phyloP scores from a whole-genome alignment of 108 stramenopile genomes.

The Parietichytrium sp. region DNA sequence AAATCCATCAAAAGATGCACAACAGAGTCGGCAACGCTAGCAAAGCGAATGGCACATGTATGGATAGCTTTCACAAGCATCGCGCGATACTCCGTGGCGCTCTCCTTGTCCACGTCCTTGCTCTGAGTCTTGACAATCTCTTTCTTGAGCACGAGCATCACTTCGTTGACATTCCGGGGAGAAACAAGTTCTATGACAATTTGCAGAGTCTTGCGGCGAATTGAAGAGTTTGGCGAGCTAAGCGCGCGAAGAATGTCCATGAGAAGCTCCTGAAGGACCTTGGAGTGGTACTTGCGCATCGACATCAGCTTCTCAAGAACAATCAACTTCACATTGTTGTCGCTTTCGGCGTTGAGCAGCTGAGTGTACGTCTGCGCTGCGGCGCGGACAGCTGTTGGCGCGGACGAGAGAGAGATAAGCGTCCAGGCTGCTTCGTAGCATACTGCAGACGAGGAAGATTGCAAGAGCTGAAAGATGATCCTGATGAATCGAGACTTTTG shows the following conservation, averaged over 20 bases:
- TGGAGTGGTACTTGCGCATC: slow-evolving; percentile 80
- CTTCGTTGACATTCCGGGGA: slow-evolving; percentile 89
- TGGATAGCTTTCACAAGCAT: slow-evolving; percentile 94
- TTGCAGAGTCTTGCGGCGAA: slow-evolving; percentile 91
- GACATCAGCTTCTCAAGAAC: slow-evolving; percentile 87
- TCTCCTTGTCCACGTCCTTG: slow-evolving; percentile 76
- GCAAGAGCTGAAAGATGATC: slow-evolving; percentile 87
- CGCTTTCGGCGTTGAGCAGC: slow-evolving; percentile 89
- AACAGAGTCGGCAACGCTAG: slow-evolving; percentile 87
- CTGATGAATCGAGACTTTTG: slow-evolving; percentile 97
- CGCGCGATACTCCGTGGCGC: slow-evolving; percentile 70
- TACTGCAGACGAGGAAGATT: slow-evolving; percentile 82
- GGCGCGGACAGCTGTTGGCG: slow-evolving; percentile 95
- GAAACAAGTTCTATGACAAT: slow-evolving; percentile 90
- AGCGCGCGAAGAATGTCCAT: slow-evolving; percentile 96
- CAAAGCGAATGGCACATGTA: slow-evolving; percentile 87
- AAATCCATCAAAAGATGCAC: slow-evolving; percentile 95
- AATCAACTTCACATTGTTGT: slow-evolving; percentile 98
- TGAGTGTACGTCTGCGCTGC: slow-evolving; percentile 92
- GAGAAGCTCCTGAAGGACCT: slow-evolving; percentile 91
- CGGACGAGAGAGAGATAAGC: slow-evolving; percentile 87
- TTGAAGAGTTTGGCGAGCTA: slow-evolving; percentile 88
- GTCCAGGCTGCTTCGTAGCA: slow-evolving; percentile 99
- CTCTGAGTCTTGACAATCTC: slow-evolving; percentile 89
- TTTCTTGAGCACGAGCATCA: slow-evolving; percentile 87